phyloP scores from a whole-genome alignment of 352 stramenopile genomes.

The Globisporangium irregulare region DNA sequence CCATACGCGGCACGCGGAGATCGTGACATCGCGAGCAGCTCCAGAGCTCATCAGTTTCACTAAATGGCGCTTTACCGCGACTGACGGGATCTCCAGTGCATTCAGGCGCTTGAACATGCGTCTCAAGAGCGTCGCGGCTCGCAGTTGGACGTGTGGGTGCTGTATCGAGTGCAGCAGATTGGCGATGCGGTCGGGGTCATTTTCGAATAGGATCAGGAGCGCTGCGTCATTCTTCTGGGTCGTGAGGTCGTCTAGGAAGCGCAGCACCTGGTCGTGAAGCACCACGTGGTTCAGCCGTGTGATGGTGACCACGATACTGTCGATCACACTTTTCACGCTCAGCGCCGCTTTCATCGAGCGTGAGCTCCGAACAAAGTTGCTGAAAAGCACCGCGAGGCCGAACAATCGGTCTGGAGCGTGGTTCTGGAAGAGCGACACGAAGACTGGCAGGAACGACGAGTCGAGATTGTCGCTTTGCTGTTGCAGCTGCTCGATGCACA shows the following conservation, averaged over 20 bases:
- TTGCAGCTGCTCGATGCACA: slow-evolving; percentile 24
- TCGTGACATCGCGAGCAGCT: slow-evolving; percentile 15
- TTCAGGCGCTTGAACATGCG: slow-evolving; percentile 64
- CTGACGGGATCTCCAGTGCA: slow-evolving; percentile 30
- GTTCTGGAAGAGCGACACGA: slow-evolving; percentile 38
- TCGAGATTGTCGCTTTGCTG: slow-evolving; percentile 4
- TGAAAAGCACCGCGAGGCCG: slow-evolving; percentile 42
- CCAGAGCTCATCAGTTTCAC: slow-evolving; percentile 29
- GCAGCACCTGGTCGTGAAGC: slow-evolving; percentile 45
- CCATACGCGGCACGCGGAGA: slow-evolving; percentile 51
- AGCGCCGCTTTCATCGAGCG: slow-evolving; percentile 27
- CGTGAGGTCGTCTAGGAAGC: slow-evolving; percentile 50
- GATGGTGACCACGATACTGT: slow-evolving; percentile 31
- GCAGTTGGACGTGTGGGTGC: slow-evolving; percentile 25
- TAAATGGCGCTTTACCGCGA: slow-evolving; percentile 42
- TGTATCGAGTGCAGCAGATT: slow-evolving; percentile 49
- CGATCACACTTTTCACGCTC: slow-evolving; percentile 30
- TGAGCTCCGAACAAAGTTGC: slow-evolving; percentile 35
- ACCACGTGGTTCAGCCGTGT: slow-evolving; percentile 32
- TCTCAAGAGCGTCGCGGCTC: slow-evolving; percentile 37
- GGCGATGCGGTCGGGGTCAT: slow-evolving; percentile 48
- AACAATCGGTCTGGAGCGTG: slow-evolving; percentile 39
- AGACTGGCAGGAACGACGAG: slow-evolving; percentile 19
- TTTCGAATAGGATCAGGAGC: slow-evolving; percentile 36
- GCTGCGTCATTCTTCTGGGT: slow-evolving; percentile 42